Conservation (phyloP, 495 filamentous ascomycete species). For the Penicillium simplicissimum region DNA sequence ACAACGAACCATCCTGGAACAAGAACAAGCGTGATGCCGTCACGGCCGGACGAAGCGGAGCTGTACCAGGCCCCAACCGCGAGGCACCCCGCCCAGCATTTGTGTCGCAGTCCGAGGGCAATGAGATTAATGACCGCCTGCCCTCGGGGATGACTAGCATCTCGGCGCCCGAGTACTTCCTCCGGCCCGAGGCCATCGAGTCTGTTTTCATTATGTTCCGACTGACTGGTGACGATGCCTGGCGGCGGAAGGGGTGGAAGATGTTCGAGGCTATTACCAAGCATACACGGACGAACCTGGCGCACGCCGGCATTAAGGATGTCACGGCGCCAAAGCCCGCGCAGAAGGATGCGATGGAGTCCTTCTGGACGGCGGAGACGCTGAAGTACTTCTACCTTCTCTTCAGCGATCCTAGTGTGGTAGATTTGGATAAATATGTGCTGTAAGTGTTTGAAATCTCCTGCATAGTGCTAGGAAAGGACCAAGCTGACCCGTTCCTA, state of each 20-base stretch:
- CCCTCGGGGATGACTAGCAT: conserved; percentile 68
- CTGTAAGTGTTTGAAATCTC: conserved; percentile 49
- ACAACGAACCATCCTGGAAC: conserved; percentile 17
- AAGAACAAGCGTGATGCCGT: conserved; percentile 29
- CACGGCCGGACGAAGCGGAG: conserved; percentile 2
- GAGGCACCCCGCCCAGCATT: conserved; percentile 24
- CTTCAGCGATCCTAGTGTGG: conserved; percentile 67
- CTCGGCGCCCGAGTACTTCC: conserved; percentile 64
- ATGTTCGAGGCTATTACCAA: conserved; percentile 80
- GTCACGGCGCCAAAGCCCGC: conserved; percentile 56
- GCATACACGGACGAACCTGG: conserved; percentile 64
- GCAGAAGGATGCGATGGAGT: conserved; percentile 51
- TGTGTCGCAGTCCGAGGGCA: conserved; percentile 15
- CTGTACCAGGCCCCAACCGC: conserved; percentile 15
- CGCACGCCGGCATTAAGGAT: conserved; percentile 73
- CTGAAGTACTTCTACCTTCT: conserved; percentile 81
- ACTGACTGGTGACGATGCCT: conserved; percentile 75
- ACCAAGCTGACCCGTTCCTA: conserved; percentile 13
- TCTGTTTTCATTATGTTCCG: conserved; percentile 96
- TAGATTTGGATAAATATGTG: conserved; percentile 84
- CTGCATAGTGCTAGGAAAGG: background rate
- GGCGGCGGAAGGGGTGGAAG: conserved; percentile 85
- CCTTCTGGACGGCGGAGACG: conserved; percentile 74
- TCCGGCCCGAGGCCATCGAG: conserved; percentile 92
- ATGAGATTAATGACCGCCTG: conserved; percentile 52